Evolutionary conservation across 2,329 filamentous ascomycete species (phyloP).

Genomic region (Alternaria triticimaculans): DNA sequence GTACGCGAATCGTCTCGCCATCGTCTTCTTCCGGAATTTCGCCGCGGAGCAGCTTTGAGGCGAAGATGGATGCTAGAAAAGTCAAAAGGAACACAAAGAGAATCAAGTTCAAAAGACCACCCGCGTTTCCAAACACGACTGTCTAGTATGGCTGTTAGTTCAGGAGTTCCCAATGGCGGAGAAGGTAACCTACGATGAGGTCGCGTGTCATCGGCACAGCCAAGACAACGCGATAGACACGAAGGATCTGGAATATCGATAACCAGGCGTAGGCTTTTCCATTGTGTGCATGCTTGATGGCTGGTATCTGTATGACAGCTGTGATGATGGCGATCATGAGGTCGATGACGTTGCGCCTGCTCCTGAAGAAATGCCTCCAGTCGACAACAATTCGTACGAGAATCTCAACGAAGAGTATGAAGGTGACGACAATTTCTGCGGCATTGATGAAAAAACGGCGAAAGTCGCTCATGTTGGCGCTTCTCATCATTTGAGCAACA

Average conservation of each 20-base stretch:
- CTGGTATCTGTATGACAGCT: slow-evolving; percentile 82
- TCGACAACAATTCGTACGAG: slow-evolving; percentile 76
- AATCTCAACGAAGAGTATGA: slow-evolving; percentile 83
- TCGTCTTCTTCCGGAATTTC: slow-evolving; percentile 71
- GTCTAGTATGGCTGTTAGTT: slow-evolving; percentile 48
- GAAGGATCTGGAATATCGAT: slow-evolving; percentile 89
- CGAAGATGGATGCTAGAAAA: slow-evolving; percentile 91
- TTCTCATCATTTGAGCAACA: slow-evolving; percentile 78
- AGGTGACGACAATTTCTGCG: slow-evolving; percentile 77
- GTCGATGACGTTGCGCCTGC: slow-evolving; percentile 79
- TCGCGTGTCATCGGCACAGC: slow-evolving; percentile 86
- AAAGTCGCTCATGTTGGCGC: slow-evolving; percentile 71
- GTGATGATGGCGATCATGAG: slow-evolving; percentile 81
- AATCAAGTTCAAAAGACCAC: slow-evolving; percentile 92
- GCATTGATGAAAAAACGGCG: slow-evolving; percentile 70
- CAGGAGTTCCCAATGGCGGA: neutral
- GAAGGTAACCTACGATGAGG: slow-evolving; percentile 67
- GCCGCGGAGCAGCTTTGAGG: slow-evolving; percentile 88
- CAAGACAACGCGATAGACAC: slow-evolving; percentile 89
- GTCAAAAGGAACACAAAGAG: slow-evolving; percentile 96
- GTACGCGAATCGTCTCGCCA: slow-evolving; percentile 71
- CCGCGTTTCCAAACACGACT: slow-evolving; percentile 87
- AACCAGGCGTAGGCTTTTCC: slow-evolving; percentile 83
- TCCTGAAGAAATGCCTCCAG: slow-evolving; percentile 80
- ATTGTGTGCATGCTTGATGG: slow-evolving; percentile 68